Conservation (phyloP, 306 rosid genomes). For the Canavalia ensiformis region DNA sequence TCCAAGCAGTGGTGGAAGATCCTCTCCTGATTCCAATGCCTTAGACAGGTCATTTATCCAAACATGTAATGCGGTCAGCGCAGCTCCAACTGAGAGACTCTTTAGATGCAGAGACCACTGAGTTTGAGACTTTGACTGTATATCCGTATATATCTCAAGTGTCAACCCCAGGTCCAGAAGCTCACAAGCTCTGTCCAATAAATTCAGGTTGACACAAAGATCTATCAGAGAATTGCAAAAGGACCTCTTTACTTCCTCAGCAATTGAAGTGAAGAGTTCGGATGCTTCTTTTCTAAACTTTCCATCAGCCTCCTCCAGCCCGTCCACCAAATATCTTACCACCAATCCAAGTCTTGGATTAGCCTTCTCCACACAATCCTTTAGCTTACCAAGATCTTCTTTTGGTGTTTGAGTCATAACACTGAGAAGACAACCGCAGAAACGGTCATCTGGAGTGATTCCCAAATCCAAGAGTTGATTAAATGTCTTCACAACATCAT, state of each 20-base stretch:
- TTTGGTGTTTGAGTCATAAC: slow-evolving; percentile 83
- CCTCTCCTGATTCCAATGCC: slow-evolving; percentile 77
- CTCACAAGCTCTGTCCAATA: slow-evolving; percentile 77
- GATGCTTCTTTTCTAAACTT: slow-evolving; percentile 69
- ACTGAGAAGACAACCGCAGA: slow-evolving; percentile 91
- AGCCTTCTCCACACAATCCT: slow-evolving; percentile 71
- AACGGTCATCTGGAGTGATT: slow-evolving; percentile 79
- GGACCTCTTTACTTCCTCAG: slow-evolving; percentile 76
- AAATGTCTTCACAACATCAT: slow-evolving; percentile 88
- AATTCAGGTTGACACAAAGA: slow-evolving; percentile 80
- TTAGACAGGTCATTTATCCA: slow-evolving; percentile 87
- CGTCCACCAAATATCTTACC: slow-evolving; percentile 72
- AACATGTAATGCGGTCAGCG: slow-evolving; percentile 83
- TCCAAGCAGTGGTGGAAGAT: slow-evolving; percentile 88
- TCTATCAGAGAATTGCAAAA: slow-evolving; percentile 93
- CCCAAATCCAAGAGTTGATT: slow-evolving; percentile 73
- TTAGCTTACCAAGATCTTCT: slow-evolving; percentile 79
- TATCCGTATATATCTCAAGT: slow-evolving; percentile 69
- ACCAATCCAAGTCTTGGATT: slow-evolving; percentile 76
- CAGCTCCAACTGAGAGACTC: slow-evolving; percentile 96
- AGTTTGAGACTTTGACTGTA: slow-evolving; percentile 80
- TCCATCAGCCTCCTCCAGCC: slow-evolving; percentile 57
- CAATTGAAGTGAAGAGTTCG: slow-evolving; percentile 65
- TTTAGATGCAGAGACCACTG: slow-evolving; percentile 93
- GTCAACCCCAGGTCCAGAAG: slow-evolving; percentile 83